phyloP scores from a whole-genome alignment of 192 early-diverging fungal species.

The Linnemannia schmuckeri region DNA sequence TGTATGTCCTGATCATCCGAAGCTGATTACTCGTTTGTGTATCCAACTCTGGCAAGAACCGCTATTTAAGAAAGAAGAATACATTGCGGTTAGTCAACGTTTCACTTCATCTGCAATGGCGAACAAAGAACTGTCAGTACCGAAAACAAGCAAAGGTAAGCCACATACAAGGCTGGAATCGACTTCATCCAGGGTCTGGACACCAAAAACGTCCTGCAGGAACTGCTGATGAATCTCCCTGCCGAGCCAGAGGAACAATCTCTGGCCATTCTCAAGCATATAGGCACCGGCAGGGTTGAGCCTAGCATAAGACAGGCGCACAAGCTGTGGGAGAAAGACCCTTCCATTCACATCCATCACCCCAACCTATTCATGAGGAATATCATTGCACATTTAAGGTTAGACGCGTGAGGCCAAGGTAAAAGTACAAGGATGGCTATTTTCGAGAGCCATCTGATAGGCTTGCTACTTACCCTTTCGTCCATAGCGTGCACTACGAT shows the following conservation, averaged over 20 bases:
- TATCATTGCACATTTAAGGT: not conserved
- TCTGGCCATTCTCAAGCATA: conserved; percentile 86
- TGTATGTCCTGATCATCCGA: conserved; percentile 70
- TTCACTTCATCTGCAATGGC: no score
- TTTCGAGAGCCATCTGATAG: no score
- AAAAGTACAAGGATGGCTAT: no score
- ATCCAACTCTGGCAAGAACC: conserved; percentile 76
- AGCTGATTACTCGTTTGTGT: conserved; percentile 66
- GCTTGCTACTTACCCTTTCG: conserved; percentile 52
- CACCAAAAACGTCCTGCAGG: conserved; percentile 85
- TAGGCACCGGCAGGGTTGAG: conserved; percentile 85
- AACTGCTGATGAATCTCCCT: conserved; percentile 71
- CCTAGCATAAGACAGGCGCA: conserved; percentile 84
- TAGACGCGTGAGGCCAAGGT: no score
- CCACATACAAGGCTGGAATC: conserved; percentile 71
- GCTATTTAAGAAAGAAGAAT: conserved; percentile 46
- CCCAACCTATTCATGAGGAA: conserved; percentile 36
- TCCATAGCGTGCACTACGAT: conserved; percentile 76
- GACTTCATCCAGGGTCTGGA: conserved; percentile 74
- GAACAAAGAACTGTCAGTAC: not conserved
- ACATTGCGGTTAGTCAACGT: no score
- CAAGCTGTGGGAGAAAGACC: conserved; percentile 74
- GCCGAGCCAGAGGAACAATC: conserved; percentile 89
- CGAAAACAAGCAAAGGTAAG: not conserved
- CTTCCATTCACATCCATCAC: conserved; percentile 55